These are phyloP conservation scores for Podospora sp. DNA, from an alignment of 495 filamentous ascomycete genomes.

Conservation along the genomic window DNA sequence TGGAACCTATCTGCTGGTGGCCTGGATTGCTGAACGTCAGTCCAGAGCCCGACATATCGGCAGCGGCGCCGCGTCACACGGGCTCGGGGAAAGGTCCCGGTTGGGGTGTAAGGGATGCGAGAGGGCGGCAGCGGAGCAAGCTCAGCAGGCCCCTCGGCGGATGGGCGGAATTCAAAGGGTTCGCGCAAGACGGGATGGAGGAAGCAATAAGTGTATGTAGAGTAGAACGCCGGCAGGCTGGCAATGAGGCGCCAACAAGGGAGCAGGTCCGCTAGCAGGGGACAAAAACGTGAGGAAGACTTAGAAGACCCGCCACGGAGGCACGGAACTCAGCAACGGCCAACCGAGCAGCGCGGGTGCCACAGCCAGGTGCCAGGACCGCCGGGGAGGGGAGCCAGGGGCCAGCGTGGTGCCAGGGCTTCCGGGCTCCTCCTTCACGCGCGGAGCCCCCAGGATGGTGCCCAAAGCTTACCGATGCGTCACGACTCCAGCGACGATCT, in stretches of 20 bases:
- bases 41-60: conserved; percentile 35
- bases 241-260: conserved; percentile 10
- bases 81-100: conserved; percentile 8
- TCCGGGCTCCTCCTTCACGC: conserved; percentile 4
- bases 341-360: conserved; percentile 20
- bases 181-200: neutral
- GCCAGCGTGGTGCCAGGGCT: conserved; percentile 14
- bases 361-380: conserved; percentile 23
- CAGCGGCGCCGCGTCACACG: conserved; percentile 23
- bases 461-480: conserved; percentile 16
- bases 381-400: conserved; percentile 27
- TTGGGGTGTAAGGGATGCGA: conserved; percentile 6
- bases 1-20: conserved; percentile 28
- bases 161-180: conserved; percentile 6
- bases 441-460: conserved; percentile 9
- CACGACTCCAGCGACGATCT: conserved; percentile 20
- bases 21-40: conserved; percentile 36
- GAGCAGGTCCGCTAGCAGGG: conserved; percentile 15
- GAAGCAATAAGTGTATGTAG: neutral
- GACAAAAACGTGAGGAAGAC: conserved; percentile 17
- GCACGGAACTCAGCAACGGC: conserved; percentile 26
- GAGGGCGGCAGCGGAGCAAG: neutral
- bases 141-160: neutral
- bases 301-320: conserved; percentile 29
- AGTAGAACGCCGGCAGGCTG: conserved; percentile 8